Conservation (phyloP, 2,329 filamentous ascomycete species). For the Onygenales sp. region DNA sequence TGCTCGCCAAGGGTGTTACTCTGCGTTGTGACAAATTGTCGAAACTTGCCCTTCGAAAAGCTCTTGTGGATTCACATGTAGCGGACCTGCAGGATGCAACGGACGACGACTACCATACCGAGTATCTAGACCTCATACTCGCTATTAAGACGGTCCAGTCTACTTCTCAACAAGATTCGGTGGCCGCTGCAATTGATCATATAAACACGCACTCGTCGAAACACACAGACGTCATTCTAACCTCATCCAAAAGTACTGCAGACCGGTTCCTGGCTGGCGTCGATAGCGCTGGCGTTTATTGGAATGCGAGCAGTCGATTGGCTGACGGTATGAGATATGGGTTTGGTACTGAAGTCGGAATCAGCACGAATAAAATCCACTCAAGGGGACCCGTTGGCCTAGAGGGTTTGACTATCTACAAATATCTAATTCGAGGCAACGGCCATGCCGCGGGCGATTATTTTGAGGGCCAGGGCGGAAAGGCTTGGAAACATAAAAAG, state of each 20-base stretch:
- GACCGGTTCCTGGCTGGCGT: conserved; percentile 76
- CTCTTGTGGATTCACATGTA: conserved; percentile 34
- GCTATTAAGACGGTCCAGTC: conserved; percentile 68
- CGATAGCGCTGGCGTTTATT: conserved; percentile 88
- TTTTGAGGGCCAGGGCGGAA: conserved; percentile 41
- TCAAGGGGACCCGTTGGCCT: conserved; percentile 85
- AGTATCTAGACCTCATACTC: conserved; percentile 77
- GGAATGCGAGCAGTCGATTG: conserved; percentile 91
- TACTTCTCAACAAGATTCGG: conserved; percentile 21
- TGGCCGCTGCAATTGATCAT: conserved; percentile 69
- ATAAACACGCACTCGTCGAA: conserved; percentile 89
- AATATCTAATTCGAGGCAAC: conserved; percentile 77
- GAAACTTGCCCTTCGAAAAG: conserved; percentile 51
- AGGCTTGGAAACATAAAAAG: conserved; percentile 47
- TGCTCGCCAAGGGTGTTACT: conserved; percentile 67
- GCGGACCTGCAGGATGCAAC: conserved; percentile 54
- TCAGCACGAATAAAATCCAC: conserved; percentile 98
- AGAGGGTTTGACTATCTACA: conserved; percentile 93
- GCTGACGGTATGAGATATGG: conserved; percentile 95
- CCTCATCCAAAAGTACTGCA: conserved; percentile 55
- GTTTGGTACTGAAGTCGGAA: conserved; percentile 95
- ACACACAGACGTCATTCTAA: conserved; percentile 89
- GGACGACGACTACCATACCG: conserved; percentile 70
- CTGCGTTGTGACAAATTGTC: conserved; percentile 68
- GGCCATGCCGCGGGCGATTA: conserved; percentile 79